A percentile compares a stretch with the other conserved stretches of the same genome.
Conservation (phyloP, 768 basidiomycete species). For the Boletus sp. region DNA sequence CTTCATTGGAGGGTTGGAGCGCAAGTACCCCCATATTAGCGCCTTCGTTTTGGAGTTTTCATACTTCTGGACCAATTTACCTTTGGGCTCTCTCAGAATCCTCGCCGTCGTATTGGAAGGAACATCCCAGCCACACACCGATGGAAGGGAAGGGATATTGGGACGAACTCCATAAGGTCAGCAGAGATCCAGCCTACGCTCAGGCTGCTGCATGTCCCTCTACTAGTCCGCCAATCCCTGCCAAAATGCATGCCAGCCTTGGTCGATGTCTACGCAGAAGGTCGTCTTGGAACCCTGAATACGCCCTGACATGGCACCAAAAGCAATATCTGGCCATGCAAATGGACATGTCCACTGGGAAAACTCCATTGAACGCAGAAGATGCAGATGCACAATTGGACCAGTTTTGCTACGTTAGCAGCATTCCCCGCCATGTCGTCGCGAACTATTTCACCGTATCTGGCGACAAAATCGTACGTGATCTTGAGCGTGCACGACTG, state of each 20-base stretch:
- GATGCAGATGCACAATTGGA: slow-evolving; percentile 40
- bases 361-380: slow-evolving; percentile 48
- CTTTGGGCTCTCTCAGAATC: slow-evolving; percentile 55
- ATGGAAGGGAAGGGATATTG: slow-evolving; percentile 51
- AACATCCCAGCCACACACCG: slow-evolving; percentile 38
- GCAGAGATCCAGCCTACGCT: slow-evolving; percentile 35
- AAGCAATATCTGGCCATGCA: slow-evolving; percentile 58
- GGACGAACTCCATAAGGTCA: slow-evolving; percentile 50
- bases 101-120: slow-evolving; percentile 53
- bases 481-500: slow-evolving; percentile 42
- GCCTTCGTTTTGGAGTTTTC: slow-evolving; percentile 65
- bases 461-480: slow-evolving; percentile 38
- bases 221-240: slow-evolving; percentile 19
- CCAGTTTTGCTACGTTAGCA: slow-evolving; percentile 50
- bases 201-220: slow-evolving; percentile 18
- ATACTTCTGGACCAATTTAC: slow-evolving; percentile 50
- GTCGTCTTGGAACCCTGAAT: slow-evolving; percentile 58
- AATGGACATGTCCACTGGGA: slow-evolving; percentile 38
- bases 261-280: slow-evolving; percentile 54
- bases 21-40: slow-evolving; percentile 42
- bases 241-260: slow-evolving; percentile 30
- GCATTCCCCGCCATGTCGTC: slow-evolving; percentile 52
- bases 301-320: slow-evolving; percentile 67
- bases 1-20: slow-evolving; percentile 43
- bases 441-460: slow-evolving; percentile 41